Evolutionary conservation across 768 basidiomycete species (phyloP).

Genomic region (Amanita rimosa): DNA sequence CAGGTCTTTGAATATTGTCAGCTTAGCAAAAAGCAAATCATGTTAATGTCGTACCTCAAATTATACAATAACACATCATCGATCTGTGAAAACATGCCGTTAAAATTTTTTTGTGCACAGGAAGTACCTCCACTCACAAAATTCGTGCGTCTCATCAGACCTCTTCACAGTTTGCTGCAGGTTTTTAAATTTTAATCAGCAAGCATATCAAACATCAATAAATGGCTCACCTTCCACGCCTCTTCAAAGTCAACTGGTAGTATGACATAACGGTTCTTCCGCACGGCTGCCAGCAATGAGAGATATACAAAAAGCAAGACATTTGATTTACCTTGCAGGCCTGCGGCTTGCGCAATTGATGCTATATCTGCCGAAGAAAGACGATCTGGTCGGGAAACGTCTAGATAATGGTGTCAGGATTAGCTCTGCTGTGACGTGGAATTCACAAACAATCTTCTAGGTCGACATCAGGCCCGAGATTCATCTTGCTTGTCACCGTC

Average conservation of each 20-base stretch:
- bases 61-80: slow-evolving; percentile 8
- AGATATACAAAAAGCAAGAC: not conserved
- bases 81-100: not conserved
- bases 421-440: not conserved
- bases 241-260: slow-evolving; percentile 97
- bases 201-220: slow-evolving; percentile 33
- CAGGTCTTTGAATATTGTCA: not conserved
- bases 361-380: slow-evolving; percentile 94
- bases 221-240: slow-evolving; percentile 93
- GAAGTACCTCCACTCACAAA: slow-evolving; percentile 49
- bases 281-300: slow-evolving; percentile 52
- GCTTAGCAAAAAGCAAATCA: not conserved
- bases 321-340: slow-evolving; percentile 67
- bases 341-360: slow-evolving; percentile 93
- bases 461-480: slow-evolving; percentile 94
- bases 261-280: slow-evolving; percentile 97
- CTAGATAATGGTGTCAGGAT: slow-evolving; percentile 27
- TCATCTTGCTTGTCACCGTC: slow-evolving; percentile 96
- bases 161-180: slow-evolving; percentile 93
- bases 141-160: slow-evolving; percentile 92
- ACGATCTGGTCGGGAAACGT: slow-evolving; percentile 93
- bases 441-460: slow-evolving; percentile 86
- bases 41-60: slow-evolving; percentile 13
- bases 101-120: not conserved
- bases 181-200: slow-evolving; percentile 17